Base-by-base conservation (phyloP, 2,329 filamentous ascomycete species). In the Calonectria hawksworthii region DNA sequence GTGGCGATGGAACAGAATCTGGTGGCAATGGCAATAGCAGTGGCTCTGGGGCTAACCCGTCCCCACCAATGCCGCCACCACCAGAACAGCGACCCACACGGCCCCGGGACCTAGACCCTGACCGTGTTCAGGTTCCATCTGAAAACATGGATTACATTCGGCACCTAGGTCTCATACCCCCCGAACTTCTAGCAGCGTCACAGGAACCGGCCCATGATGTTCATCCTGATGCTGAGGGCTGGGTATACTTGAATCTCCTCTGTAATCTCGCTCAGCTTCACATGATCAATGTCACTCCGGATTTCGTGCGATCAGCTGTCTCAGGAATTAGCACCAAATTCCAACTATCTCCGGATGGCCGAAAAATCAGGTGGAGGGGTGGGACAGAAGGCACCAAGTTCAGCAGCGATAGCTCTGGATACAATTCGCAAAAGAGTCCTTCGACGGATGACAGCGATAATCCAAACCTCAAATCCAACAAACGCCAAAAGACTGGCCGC, bases 201-300 rank as follows among this genome's bases (percentile, higher is more conserved):
- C 86, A 85, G 23, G 70, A 52, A 2, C 32, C 75, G 10, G 80
- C 86, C 1, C 66, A 84, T 3, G 88, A 92, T 67, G 90, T 92
- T 14, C 88, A 90, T 18, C 89, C 92, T 0, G 92, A 93, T 70
- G 88, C 88, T 0, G 92, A 95, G 32, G 94, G 94, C 6, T 97
- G 95, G 95, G 92, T 96, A 0, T 96, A 96, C 79, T 86, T 97
- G 9, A 97, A 97, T 78, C 86, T 98, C 1, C 88, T 98, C 1
- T 93, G 93, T 82, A 96, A 94, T 80, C 90, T 98, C 87, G 95
- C 95, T 0, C 95, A 98, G 84, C 86, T 98, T 23, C 95, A 98
- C 80, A 96, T 96, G 0, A 89, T 97, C 78, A 96, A 95, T 73
- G 95, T 98, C 1, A 96, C 95, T 0, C 89, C 93, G 0, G 92